Base-by-base conservation (phyloP, 2,329 filamentous ascomycete genomes). In the Ophiostoma fasciatum region DNA sequence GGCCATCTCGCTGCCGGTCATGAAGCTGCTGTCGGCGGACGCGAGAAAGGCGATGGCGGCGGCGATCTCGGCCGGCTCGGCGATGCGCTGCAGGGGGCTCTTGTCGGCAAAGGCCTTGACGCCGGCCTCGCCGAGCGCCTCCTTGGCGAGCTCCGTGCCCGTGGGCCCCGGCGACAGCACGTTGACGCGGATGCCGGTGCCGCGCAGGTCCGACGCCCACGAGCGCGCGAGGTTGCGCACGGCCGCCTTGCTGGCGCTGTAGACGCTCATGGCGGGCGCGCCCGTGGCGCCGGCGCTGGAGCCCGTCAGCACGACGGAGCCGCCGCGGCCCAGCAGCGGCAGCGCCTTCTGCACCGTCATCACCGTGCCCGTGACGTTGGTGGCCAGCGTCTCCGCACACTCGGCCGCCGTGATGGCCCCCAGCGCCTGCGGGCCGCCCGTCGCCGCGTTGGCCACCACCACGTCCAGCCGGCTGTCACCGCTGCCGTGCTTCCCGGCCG, bases 391-490 rank as follows among this genome's bases (percentile, higher is more conserved):
- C 1, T 61, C 46, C 2, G 71, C 59, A 14, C 83, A 61, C 5
- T 66, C 59, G 0, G 59, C 52, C 1, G 64, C 51, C 0, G 56
- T 49, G 1, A 71, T 74, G 10, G 63, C 60, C 33, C 71, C 58
- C 15, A 90, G 64, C 23, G 22, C 2, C 82, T 60, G 0, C 65
- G 70, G 13, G 65, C 66, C 46, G 82, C 74, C 1, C 74, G 66
- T 63, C 9, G 83, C 84, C 0, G 84, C 83, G 25, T 80, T 79
- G 51, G 92, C 92, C 42, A 92, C 66, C 3, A 93, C 67, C 22
- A 87, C 61, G 48, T 72, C 35, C 33, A 43, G 34, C 4, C 20
- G 14, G 15, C 36, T 33, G n/a, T n/a, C n/a, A n/a, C n/a, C n/a
- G n/a, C n/a, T n/a, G n/a, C n/a, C n/a, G n/a, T n/a, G n/a, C 22